Evolutionary conservation across 306 rosid genomes (phyloP).

Genomic region (Vigna unguiculata): DNA sequence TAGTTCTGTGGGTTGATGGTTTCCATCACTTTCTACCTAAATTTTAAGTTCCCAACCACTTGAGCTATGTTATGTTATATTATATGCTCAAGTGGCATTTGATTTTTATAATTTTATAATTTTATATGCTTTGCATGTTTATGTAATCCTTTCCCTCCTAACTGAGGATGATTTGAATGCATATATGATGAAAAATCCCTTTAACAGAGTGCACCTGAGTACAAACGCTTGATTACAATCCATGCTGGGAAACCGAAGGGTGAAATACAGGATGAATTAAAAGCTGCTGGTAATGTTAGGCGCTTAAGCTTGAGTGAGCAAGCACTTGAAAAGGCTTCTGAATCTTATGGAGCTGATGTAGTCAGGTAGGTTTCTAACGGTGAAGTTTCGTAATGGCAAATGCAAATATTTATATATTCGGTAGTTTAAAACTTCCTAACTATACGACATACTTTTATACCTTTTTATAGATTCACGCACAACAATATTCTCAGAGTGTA

Average conservation of each 20-base stretch:
- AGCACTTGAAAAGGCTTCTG: constrained; percentile 61
- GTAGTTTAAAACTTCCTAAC: constrained; percentile 20
- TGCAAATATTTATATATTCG: constrained; percentile 25
- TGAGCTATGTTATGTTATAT: neutral
- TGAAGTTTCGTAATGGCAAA: constrained; percentile 1
- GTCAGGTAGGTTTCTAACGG: constrained; percentile 56
- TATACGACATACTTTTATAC: constrained; percentile 25
- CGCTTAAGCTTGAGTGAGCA: constrained; percentile 85
- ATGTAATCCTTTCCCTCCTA: neutral
- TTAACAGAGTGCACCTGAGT: constrained; percentile 60
- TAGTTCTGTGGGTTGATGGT: too few relatives aligned
- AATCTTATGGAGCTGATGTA: constrained; percentile 59
- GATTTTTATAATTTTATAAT: constrained; percentile 13
- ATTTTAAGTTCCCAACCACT: neutral
- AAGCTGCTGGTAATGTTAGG: constrained; percentile 57
- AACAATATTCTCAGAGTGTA: constrained; percentile 70
- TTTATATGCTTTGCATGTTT: constrained; percentile 7
- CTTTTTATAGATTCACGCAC: constrained; percentile 70
- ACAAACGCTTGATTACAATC: constrained; percentile 75
- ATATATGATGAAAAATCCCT: constrained; percentile 48
- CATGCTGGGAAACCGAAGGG: constrained; percentile 83
- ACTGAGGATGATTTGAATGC: constrained; percentile 51
- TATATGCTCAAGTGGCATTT: constrained; percentile 17
- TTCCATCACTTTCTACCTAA: neutral
- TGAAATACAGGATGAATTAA: constrained; percentile 57